Conservation (phyloP, 805 yeast genomes). For the Kodamaea sagamina region DNA sequence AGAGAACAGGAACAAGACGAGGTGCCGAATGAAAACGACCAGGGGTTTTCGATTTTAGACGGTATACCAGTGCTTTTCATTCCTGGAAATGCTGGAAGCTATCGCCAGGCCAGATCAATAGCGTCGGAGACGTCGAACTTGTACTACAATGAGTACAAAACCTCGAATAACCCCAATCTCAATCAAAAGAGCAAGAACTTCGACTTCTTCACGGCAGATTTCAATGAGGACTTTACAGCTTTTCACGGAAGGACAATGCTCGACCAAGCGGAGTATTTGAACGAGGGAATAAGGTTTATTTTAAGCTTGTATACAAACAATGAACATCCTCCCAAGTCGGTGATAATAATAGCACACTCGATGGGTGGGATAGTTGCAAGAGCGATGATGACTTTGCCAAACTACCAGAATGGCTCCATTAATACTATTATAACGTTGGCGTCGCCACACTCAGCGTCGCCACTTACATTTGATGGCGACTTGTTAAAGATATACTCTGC, state of each 20-base stretch:
- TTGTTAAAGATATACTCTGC: slow-evolving; percentile 70
- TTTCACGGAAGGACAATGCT: slow-evolving; percentile 91
- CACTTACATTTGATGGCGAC: slow-evolving; percentile 92
- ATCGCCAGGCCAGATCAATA: slow-evolving; percentile 84
- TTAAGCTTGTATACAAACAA: slow-evolving; percentile 60
- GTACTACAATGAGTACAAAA: slow-evolving; percentile 41
- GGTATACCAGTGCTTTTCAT: slow-evolving; percentile 92
- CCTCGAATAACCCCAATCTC: slow-evolving; percentile 3
- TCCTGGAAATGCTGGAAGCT: slow-evolving; percentile 98
- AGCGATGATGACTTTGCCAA: slow-evolving; percentile 76
- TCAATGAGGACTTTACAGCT: slow-evolving; percentile 94
- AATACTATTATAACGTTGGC: slow-evolving; percentile 84
- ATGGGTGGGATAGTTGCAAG: slow-evolving; percentile 98
- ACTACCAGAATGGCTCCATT: slow-evolving; percentile 68
- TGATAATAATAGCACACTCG: slow-evolving; percentile 84
- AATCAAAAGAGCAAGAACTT: slow-evolving; percentile 44
- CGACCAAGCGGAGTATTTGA: slow-evolving; percentile 90
- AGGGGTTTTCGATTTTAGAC: slow-evolving; percentile 35
- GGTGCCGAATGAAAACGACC: slow-evolving; percentile 46
- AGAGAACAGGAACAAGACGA: slow-evolving; percentile 76
- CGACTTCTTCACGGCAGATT: slow-evolving; percentile 90
- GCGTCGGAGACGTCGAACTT: slow-evolving; percentile 75
- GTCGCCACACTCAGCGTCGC: slow-evolving; percentile 90
- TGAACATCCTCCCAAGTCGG: slow-evolving; percentile 59
- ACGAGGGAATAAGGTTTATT: slow-evolving; percentile 82